Evolutionary conservation across 106 monocot genomes (phyloP), one percentile per base, ranked within the genome.

Genomic region (Dendrobium officinale): DNA sequence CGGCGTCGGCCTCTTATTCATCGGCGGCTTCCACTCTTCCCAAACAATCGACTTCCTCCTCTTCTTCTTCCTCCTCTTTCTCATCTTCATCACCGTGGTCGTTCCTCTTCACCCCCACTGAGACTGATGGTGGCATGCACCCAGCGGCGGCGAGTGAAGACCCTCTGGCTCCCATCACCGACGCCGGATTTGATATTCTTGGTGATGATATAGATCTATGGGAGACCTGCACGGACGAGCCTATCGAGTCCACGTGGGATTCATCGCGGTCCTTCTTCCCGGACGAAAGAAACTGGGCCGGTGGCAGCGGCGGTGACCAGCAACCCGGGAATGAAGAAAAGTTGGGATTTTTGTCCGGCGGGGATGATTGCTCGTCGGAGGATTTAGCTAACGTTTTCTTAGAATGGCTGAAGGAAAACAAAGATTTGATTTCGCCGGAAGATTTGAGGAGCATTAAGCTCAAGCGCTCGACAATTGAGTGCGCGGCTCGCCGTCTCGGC

Each of bases 351-450:
- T 48, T 47, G 5, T 54, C 61, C 4, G 61, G 48, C 42, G 51
- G 51, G 13, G 51, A 51, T 51, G 51, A 51, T 51, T 11, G 51
- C 13, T 13, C 15, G 15, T 51, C 51, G 13, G 78, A 89, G 19
- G 92, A 92, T 19, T 77, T 95, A 10, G 87, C 85, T 15, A 61
- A 78, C 45, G 85, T 99, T 17, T 99, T 99, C 84, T 42, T 99
- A 37, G 95, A 92, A 44, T 99, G 98, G 98, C 78, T 99, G 42
- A 93, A 85, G 83, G 86, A 42, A 74, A 99, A 99, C 85, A 89
- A 84, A 75, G 98, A 95, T 48, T 31, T 80, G 40, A 89, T 99
- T 45, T 92, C 95, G 18, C 89, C 91, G 3, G 89, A 91, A 42
- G 98, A 99, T 73, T 87, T 99, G 13, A 78, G 91, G 44, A 88